Evolutionary conservation across 108 stramenopile genomes (phyloP).

Genomic region (Cyclotella baltica): DNA sequence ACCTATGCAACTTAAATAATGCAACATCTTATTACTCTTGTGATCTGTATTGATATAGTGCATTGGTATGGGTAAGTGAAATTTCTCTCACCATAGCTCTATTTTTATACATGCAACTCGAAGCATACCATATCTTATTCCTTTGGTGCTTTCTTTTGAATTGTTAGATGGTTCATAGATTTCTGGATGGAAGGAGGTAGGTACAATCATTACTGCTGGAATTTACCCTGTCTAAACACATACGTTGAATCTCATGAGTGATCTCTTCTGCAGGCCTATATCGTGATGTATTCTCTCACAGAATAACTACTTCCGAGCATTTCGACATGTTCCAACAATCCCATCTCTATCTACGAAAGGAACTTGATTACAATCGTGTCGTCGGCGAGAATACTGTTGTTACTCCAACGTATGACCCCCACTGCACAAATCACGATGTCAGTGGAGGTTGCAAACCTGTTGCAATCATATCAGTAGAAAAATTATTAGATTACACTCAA

Average conservation of each 20-base stretch:
- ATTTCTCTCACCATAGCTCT: neutral
- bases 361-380: slow-evolving; percentile 32
- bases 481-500: slow-evolving; percentile 16
- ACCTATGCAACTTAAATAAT: no score
- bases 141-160: neutral
- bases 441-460: slow-evolving; percentile 47
- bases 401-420: slow-evolving; percentile 41
- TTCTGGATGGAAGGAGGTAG: slow-evolving; percentile 6
- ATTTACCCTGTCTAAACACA: no score
- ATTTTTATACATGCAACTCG: no score
- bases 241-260: no score
- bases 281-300: neutral
- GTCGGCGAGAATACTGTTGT: slow-evolving; percentile 32
- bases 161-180: slow-evolving; percentile 41
- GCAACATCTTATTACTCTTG: no score
- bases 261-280: no score
- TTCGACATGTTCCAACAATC: neutral
- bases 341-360: neutral
- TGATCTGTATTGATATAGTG: no score
- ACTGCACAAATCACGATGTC: slow-evolving; percentile 21
- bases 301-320: neutral
- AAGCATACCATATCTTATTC: neutral
- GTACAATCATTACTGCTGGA: no score
- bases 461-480: slow-evolving; percentile 46
- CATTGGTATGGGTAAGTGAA: slow-evolving; percentile 20